phyloP scores from a whole-genome alignment of 2,329 filamentous ascomycete genomes.

The Colletotrichum paranaense region DNA sequence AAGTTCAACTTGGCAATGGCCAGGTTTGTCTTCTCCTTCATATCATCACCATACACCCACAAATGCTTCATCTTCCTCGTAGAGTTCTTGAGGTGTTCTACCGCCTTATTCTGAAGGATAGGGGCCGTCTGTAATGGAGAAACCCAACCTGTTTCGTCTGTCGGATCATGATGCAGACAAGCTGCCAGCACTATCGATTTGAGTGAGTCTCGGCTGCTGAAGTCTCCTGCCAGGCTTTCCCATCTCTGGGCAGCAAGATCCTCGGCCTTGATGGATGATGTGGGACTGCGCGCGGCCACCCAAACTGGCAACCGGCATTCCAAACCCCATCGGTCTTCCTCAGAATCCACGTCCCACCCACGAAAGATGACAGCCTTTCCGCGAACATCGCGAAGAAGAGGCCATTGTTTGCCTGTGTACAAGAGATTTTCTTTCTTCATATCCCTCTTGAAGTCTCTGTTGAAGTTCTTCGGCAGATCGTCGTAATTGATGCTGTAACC shows the following conservation, averaged over 20 bases:
- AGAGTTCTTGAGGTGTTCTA: background rate
- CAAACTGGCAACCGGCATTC: background rate
- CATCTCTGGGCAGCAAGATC: background rate
- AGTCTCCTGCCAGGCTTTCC: background rate
- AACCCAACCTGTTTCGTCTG: background rate
- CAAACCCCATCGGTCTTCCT: background rate
- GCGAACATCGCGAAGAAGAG: background rate
- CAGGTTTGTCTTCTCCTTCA: constrained; percentile 11
- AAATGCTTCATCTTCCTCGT: background rate
- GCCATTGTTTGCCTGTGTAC: constrained; percentile 14
- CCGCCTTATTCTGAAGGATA: background rate
- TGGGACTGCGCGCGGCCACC: background rate
- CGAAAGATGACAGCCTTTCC: constrained; percentile 12
- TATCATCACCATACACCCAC: constrained; percentile 15
- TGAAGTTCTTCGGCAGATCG: background rate
- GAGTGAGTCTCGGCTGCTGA: background rate
- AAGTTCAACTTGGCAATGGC: constrained; percentile 18
- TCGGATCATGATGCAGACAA: background rate
- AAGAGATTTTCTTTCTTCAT: background rate
- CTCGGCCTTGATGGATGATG: background rate
- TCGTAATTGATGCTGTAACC: background rate
- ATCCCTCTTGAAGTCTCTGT: background rate
- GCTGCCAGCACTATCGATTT: background rate
- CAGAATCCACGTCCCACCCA: background rate
- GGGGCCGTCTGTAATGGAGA: background rate